These are phyloP conservation scores for Hypoxylon perforatum DNA, from an alignment of 495 filamentous ascomycete species.

Conservation along the genomic window DNA sequence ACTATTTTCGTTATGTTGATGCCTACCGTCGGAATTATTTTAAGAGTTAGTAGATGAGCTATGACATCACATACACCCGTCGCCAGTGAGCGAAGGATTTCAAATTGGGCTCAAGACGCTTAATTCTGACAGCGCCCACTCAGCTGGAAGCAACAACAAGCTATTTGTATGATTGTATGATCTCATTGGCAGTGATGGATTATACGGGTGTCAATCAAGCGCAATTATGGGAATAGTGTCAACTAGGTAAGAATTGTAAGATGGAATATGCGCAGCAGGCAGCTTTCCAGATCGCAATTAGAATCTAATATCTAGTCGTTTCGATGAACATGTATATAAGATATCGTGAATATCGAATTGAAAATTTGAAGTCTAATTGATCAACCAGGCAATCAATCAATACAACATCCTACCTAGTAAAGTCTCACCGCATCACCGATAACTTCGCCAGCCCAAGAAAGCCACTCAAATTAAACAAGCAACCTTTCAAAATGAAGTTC, in stretches of 20 bases:
- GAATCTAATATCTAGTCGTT: neutral
- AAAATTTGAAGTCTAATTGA: neutral
- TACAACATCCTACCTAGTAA: neutral
- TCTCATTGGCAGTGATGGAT: neutral
- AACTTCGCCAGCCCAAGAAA: neutral
- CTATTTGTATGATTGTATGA: neutral
- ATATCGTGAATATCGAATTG: neutral
- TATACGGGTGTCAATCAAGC: neutral
- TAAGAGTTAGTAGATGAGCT: neutral
- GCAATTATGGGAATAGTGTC: neutral
- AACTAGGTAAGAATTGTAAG: neutral
- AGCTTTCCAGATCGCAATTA: neutral
- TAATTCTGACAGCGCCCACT: neutral
- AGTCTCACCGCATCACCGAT: neutral
- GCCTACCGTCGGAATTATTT: too few species aligned
- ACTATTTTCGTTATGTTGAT: neutral
- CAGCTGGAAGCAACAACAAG: neutral
- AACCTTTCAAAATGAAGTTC: neutral
- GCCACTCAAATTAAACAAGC: neutral
- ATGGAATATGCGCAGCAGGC: neutral
- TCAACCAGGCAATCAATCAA: neutral
- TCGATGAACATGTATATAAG: neutral
- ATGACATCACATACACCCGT: neutral
- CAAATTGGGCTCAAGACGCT: too few species aligned
- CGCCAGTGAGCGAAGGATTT: too few species aligned